Evolutionary conservation across 2,329 filamentous ascomycete genomes (phyloP).

Genomic region (Trichophyton equinum): DNA sequence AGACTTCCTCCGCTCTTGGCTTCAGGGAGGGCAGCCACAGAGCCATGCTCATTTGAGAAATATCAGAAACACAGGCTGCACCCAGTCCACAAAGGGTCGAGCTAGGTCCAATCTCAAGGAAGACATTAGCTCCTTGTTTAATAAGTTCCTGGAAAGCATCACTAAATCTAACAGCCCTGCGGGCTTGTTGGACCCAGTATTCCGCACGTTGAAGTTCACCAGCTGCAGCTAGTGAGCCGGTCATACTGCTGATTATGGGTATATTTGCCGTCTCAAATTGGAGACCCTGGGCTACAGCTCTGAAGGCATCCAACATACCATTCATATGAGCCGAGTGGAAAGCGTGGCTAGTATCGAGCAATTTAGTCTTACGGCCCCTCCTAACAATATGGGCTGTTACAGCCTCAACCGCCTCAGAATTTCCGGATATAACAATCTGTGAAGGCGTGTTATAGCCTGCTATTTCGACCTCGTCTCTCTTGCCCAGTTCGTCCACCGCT

Average conservation of each 20-base stretch:
- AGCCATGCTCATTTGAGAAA: background rate
- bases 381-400: background rate
- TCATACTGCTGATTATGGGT: constrained; percentile 3
- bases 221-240: background rate
- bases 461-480: background rate
- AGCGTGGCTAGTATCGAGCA: constrained; percentile 1
- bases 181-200: constrained; percentile 3
- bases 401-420: background rate
- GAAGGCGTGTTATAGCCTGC: constrained; percentile 1
- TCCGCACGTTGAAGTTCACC: background rate
- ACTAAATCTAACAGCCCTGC: background rate
- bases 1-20: background rate
- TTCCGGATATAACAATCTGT: background rate
- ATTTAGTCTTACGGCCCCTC: background rate
- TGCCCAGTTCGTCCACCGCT: background rate
- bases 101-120: background rate
- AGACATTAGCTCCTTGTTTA: background rate
- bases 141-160: background rate
- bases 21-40: background rate
- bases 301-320: constrained; percentile 1
- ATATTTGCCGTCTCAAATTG: background rate
- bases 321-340: constrained; percentile 3
- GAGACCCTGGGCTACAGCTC: background rate
- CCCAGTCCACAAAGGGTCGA: background rate
- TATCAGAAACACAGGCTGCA: background rate